Base-by-base conservation (phyloP, 225 moss, liverwort and hornwort genomes). In the Lunularia cruciata region DNA sequence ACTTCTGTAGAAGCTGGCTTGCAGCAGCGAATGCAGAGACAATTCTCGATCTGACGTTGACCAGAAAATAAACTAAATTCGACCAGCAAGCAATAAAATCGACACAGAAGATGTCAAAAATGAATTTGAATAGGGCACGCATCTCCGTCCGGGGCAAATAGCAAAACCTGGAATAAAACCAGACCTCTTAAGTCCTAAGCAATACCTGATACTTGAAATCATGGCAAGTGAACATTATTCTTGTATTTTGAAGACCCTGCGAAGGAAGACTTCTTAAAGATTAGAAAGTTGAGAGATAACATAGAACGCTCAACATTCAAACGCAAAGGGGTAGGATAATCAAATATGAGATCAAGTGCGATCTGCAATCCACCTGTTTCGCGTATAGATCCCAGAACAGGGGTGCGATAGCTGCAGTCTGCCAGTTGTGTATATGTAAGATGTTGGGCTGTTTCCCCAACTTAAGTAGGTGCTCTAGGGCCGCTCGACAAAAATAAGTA, bases 361-460 rank as follows among this genome's bases (percentile, higher is more conserved):
- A 61, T 9, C 28, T 8, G 51, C 28, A 46, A 23, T 52, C 23
- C 78, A 87, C 89, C 73, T 89, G 83, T 65, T 83, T 75, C 4
- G 81, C 87, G 55, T 87, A 89, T 10, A 83, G 77, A 65, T 89
- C 89, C 87, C 87, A 89, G 73, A 89, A 89, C 67, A 89, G 68
- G 31, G 89, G 89, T 67, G 89, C 87, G 38, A 79, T 77, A 5
- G 77, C 77, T 75, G 89, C 85, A 64, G 89, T 87, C 63, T 89
- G 89, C 89, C 87, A 89, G 75, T 89, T 85, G 79, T 89, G 89
- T 20, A 87, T 83, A 72, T 89, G 89, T 67, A 89, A 63, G 52
- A 89, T 78, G 71, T 87, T 81, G 27, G 87, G 83, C 74, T 85
- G 89, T 72, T 89, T 87, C 55, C 87, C 87, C 68, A 83, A 68